Percentiles rank a stretch among this genome's conserved stretches.
These are phyloP conservation scores for Dictyostelium citrinum DNA, from an alignment of 78 protist species.

Conservation along the genomic window DNA sequence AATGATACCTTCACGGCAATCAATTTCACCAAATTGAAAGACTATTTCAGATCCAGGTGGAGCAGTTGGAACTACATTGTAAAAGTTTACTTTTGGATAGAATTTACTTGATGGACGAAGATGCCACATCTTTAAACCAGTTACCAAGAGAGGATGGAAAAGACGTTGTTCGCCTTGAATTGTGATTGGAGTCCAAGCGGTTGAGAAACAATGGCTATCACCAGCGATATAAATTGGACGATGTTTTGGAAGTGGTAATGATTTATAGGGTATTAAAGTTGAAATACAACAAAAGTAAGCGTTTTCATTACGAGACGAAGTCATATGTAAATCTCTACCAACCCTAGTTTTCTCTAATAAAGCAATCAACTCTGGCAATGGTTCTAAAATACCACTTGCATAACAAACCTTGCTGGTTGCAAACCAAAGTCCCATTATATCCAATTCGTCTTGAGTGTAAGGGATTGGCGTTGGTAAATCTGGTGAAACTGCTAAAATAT, in stretches of 20 bases:
- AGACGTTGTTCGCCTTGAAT: constrained; percentile 34
- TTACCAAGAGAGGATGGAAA: constrained; percentile 84
- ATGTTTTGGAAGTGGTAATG: constrained; percentile 34
- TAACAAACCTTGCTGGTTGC: constrained; percentile 86
- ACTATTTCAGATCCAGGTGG: constrained; percentile 79
- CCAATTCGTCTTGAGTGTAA: constrained; percentile 81
- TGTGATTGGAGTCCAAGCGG: constrained; percentile 83
- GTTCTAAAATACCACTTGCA: constrained; percentile 77
- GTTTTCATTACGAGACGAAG: constrained; percentile 89
- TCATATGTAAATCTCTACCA: constrained; percentile 81
- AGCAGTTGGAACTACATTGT: constrained; percentile 51
- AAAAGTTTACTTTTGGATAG: constrained; percentile 92
- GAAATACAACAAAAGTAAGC: constrained; percentile 88
- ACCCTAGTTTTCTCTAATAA: constrained; percentile 59
- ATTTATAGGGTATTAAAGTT: constrained; percentile 37
- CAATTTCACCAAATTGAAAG: constrained; percentile 92
- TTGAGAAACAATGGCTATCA: constrained; percentile 89
- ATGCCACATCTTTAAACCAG: constrained; percentile 95
- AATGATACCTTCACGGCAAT: constrained; percentile 94
- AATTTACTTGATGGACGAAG: constrained; percentile 82
- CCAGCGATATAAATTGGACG: constrained; percentile 86
- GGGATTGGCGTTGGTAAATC: background rate
- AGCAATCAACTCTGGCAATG: constrained; percentile 56
- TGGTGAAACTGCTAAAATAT: background rate
- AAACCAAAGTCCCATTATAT: constrained; percentile 86